phyloP scores from a whole-genome alignment of 345 rosid genomes.

The Pugionium cornutum region DNA sequence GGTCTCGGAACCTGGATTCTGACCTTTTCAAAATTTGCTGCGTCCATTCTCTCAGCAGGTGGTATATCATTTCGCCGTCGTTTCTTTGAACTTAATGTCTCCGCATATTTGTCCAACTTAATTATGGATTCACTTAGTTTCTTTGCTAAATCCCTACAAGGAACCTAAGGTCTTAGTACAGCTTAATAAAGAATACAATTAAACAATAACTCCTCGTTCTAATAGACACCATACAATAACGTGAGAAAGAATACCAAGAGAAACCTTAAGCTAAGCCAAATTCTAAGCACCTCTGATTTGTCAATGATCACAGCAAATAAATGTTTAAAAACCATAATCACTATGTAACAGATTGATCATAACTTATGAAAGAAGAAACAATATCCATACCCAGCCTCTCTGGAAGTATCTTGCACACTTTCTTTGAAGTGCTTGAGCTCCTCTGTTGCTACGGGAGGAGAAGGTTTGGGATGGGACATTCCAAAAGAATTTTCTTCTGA shows the following conservation, averaged over 20 bases:
- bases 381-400: slow-evolving; percentile 71
- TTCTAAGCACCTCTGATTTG: slow-evolving; percentile 1
- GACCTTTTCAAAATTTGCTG: slow-evolving; percentile 54
- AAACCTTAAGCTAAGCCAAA: neutral
- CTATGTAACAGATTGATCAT: neutral
- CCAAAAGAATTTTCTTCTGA: slow-evolving; percentile 71
- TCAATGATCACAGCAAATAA: neutral
- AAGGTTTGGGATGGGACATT: slow-evolving; percentile 54
- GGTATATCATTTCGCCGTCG: slow-evolving; percentile 64
- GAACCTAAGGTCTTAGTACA: slow-evolving; percentile 33
- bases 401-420: slow-evolving; percentile 74
- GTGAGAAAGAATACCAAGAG: neutral
- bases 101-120: slow-evolving; percentile 72
- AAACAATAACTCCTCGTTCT: slow-evolving; percentile 6
- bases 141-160: slow-evolving; percentile 73
- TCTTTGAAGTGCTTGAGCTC: slow-evolving; percentile 88
- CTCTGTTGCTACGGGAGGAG: slow-evolving; percentile 68
- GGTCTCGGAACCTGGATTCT: slow-evolving; percentile 71
- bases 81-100: slow-evolving; percentile 74
- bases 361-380: slow-evolving; percentile 7
- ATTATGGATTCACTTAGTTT: slow-evolving; percentile 59
- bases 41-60: slow-evolving; percentile 59
- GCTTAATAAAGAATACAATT: neutral
- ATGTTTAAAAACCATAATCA: slow-evolving; percentile 9
- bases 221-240: neutral